Evolutionary conservation across 371 early-diverging fungal species (phyloP), one percentile per base, ranked within the genome.

Genomic region (Dinochytrium kinnereticum): DNA sequence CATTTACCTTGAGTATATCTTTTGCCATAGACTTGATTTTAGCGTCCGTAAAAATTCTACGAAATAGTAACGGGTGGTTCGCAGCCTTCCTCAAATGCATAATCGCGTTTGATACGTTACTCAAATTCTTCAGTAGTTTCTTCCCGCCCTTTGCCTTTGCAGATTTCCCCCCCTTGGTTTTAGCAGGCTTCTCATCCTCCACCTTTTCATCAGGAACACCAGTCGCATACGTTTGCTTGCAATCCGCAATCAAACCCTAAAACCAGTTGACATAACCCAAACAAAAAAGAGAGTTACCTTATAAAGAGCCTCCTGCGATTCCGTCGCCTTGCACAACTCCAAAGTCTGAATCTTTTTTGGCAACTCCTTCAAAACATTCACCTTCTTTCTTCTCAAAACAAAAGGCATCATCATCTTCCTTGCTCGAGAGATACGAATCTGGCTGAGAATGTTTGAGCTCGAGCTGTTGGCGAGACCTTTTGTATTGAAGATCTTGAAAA

Each of bases 41-140:
- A 0, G 68, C 80, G 69, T 88, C 88, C 0, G 80, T 81, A 78
- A 92, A 96, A 1, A 82, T 70, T 51, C 87, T 77, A 39, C 96
- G 83, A 74, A 93, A 85, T 3, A 96, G 80, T 74, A 96, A 77
- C 1, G 95, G 96, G 73, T 96, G 96, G 70, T 91, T 90, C 17
- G 95, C 91, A 0, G 90, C 92, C 76, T 96, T 96, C 31, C 96
- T 86, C 69, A 96, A 84, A 66, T 93, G 85, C 89, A 95, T 92
- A 33, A 95, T 77, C 13, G 90, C 81, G 65, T 93, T 93, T 2
- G 84, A 84, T 76, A 1, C 77, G n/a, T 66, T 64, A 21, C 40
- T 44, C 50, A 69, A 51, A 0, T 44, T 33, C 59, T 67, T 79
- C 49, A 78, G 76, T 31, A 72, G n/a, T n/a, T 68, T 67, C 40